Evolutionary conservation across 2,329 filamentous ascomycete genomes (phyloP).

Genomic region (Fonsecaea pedrosoi): DNA sequence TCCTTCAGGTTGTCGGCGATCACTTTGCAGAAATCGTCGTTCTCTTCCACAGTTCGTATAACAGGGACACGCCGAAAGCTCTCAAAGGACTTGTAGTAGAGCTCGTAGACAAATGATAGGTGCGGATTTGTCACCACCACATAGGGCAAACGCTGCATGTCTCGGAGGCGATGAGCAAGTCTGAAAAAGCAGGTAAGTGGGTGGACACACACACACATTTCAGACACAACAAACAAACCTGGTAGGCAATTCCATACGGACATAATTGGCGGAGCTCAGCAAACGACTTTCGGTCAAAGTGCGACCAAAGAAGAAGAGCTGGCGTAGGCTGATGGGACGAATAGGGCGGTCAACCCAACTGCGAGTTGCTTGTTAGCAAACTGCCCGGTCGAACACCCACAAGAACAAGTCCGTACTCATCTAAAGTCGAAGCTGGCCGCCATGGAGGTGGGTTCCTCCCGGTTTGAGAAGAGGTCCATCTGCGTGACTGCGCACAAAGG

Average conservation of each 20-base stretch:
- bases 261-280: conserved; percentile 95
- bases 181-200: conserved; percentile 52
- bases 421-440: conserved; percentile 64
- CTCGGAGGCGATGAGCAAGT: conserved; percentile 89
- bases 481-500: conserved; percentile 3
- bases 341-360: conserved; percentile 95
- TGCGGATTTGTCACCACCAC: conserved; percentile 95
- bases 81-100: conserved; percentile 98
- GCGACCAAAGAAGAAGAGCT: conserved; percentile 95
- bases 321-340: conserved; percentile 91
- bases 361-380: conserved; percentile 28
- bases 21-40: conserved; percentile 82
- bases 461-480: conserved; percentile 33
- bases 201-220: not conserved
- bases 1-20: conserved; percentile 81
- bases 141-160: conserved; percentile 96
- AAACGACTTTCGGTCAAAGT: conserved; percentile 88
- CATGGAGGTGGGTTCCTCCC: conserved; percentile 58
- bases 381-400: conserved; percentile 27
- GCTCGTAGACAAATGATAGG: conserved; percentile 91
- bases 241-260: conserved; percentile 89
- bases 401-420: conserved; percentile 57
- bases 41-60: conserved; percentile 84
- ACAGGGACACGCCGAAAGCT: conserved; percentile 82
- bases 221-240: conserved; percentile 57